Conservation (phyloP, 2,329 filamentous ascomycete genomes). For the Colletotrichum tropicicola region DNA sequence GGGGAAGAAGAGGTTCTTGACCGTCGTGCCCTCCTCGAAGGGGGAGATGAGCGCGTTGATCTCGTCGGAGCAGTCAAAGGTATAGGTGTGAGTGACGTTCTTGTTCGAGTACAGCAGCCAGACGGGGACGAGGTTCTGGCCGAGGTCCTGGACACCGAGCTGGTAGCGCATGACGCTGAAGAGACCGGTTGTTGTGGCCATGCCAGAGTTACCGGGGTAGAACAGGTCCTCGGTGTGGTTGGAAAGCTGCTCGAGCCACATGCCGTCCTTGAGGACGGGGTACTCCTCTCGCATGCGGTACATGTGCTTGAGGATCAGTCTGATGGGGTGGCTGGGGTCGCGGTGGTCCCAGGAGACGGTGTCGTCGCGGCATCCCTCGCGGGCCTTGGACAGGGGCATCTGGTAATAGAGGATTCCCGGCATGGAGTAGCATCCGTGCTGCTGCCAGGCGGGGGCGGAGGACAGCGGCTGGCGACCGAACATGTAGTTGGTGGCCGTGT, state of each 20-base stretch:
- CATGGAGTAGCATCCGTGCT: slow-evolving; percentile 70
- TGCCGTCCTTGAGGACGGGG: slow-evolving; percentile 69
- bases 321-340: slow-evolving; percentile 68
- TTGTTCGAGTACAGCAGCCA: slow-evolving; percentile 63
- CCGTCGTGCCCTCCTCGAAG: slow-evolving; percentile 61
- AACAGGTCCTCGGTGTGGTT: slow-evolving; percentile 58
- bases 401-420: slow-evolving; percentile 64
- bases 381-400: slow-evolving; percentile 63
- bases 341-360: slow-evolving; percentile 67
- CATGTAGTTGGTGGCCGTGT: slow-evolving; percentile 71
- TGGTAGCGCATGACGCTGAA: slow-evolving; percentile 66
- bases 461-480: slow-evolving; percentile 72
- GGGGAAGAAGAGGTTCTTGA: slow-evolving; percentile 71
- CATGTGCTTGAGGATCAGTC: slow-evolving; percentile 69
- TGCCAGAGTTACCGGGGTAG: slow-evolving; percentile 59
- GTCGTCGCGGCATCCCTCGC: slow-evolving; percentile 65
- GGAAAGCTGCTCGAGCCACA: slow-evolving; percentile 62
- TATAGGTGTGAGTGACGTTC: slow-evolving; percentile 58
- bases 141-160: slow-evolving; percentile 39
- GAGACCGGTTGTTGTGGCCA: slow-evolving; percentile 64
- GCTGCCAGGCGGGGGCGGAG: slow-evolving; percentile 69
- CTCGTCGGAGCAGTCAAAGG: slow-evolving; percentile 60
- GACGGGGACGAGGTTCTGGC: slow-evolving; percentile 62
- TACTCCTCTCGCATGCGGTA: slow-evolving; percentile 66
- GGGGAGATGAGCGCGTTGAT: slow-evolving; percentile 63